phyloP scores from a whole-genome alignment of 2,329 filamentous ascomycete species.

The Didymellaceae sp. region DNA sequence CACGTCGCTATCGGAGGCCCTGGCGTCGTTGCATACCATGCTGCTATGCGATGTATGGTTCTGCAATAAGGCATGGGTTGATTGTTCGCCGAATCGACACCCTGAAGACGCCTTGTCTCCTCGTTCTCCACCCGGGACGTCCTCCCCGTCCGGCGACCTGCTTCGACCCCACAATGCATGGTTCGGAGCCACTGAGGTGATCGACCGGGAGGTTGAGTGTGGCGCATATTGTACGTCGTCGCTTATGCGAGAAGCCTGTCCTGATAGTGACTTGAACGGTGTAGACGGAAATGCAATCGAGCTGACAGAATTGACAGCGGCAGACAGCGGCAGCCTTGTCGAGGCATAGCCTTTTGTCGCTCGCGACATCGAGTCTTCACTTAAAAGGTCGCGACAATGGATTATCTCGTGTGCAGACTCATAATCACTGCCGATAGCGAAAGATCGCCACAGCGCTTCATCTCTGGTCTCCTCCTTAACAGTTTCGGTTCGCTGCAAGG shows the following conservation, averaged over 20 bases:
- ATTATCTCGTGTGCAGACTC: constrained; percentile 9
- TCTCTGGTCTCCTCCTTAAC: constrained; percentile 19
- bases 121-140: constrained; percentile 13
- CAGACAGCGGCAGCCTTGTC: constrained; percentile 25
- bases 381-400: constrained; percentile 4
- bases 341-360: constrained; percentile 20
- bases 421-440: constrained; percentile 38
- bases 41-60: constrained; percentile 34
- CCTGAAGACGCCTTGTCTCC: constrained; percentile 11
- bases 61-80: constrained; percentile 31
- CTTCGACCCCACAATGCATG: constrained; percentile 11
- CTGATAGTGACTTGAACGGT: constrained; percentile 25
- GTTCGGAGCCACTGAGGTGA: constrained; percentile 23
- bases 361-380: constrained; percentile 8
- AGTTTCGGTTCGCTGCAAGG: neutral
- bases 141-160: constrained; percentile 9
- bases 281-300: constrained; percentile 14
- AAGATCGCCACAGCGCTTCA: constrained; percentile 43
- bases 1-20: constrained; percentile 28
- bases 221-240: constrained; percentile 30
- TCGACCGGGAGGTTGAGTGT: constrained; percentile 23
- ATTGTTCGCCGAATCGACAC: constrained; percentile 21
- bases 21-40: constrained; percentile 22
- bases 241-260: constrained; percentile 28
- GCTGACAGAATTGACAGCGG: constrained; percentile 28